Conservation (phyloP, 106 monocot species). For the Dendrobium catenatum region DNA sequence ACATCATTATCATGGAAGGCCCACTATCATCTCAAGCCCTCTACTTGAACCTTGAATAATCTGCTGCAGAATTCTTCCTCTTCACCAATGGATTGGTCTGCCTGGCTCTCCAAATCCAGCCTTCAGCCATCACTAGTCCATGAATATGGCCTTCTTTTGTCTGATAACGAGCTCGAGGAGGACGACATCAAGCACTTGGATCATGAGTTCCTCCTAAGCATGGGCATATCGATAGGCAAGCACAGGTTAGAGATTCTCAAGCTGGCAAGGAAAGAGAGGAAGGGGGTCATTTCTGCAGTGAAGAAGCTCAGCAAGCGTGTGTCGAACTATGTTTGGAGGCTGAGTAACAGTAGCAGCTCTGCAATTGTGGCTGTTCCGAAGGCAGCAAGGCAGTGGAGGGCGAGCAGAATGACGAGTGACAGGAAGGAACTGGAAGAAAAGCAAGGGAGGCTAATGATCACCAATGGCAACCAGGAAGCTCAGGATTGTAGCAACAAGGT, state of each 20-base stretch:
- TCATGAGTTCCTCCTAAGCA: constrained; percentile 77
- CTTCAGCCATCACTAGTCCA: constrained; percentile 31
- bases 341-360: not conserved
- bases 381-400: constrained; percentile 7
- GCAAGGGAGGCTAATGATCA: constrained; percentile 10
- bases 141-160: constrained; percentile 48
- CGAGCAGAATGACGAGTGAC: not conserved
- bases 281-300: not conserved
- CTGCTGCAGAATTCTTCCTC: not conserved
- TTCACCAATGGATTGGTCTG: constrained; percentile 49
- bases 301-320: constrained; percentile 10
- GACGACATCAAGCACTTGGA: constrained; percentile 51
- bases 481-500: not conserved
- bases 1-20: not conserved
- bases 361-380: constrained; percentile 7
- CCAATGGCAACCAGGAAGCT: constrained; percentile 13
- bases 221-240: constrained; percentile 59
- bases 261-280: constrained; percentile 15
- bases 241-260: constrained; percentile 43
- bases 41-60: not conserved
- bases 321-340: constrained; percentile 3
- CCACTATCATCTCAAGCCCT: not conserved
- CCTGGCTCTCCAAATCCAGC: constrained; percentile 49
- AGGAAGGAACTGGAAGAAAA: not conserved
- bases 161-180: constrained; percentile 65